These are phyloP conservation scores for Plasmopara muralis DNA, from an alignment of 352 stramenopile genomes.

Conservation along the genomic window DNA sequence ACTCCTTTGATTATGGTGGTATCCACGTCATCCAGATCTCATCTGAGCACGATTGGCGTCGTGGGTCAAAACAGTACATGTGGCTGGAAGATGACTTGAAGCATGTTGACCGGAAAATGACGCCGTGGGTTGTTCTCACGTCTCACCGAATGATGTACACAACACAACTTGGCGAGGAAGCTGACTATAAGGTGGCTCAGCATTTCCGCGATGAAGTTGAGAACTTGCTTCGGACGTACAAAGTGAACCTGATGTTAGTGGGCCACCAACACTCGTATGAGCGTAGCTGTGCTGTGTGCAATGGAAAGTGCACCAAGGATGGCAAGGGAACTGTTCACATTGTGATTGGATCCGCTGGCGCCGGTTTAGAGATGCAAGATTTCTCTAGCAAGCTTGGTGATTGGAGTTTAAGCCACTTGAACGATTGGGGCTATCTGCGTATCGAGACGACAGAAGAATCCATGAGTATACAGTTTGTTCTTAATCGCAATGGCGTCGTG, in stretches of 20 bases:
- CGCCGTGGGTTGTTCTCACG: conserved; percentile 90
- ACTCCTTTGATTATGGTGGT: conserved; percentile 87
- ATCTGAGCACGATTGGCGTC: conserved; percentile 86
- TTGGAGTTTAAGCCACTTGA: conserved; percentile 75
- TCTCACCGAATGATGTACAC: conserved; percentile 90
- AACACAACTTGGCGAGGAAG: conserved; percentile 59
- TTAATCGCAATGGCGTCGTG: conserved; percentile 73
- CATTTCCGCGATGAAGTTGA: conserved; percentile 88
- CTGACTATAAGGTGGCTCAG: conserved; percentile 59
- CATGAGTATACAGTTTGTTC: conserved; percentile 70
- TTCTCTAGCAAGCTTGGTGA: conserved; percentile 65
- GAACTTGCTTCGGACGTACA: conserved; percentile 77
- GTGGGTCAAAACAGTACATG: conserved; percentile 80
- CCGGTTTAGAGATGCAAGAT: conserved; percentile 50
- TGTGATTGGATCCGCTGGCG: conserved; percentile 79
- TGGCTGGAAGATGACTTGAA: conserved; percentile 86
- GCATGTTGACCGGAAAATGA: conserved; percentile 72
- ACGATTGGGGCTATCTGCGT: conserved; percentile 73
- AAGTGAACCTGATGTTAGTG: conserved; percentile 88
- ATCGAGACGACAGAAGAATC: conserved; percentile 50
- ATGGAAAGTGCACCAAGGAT: conserved; percentile 64
- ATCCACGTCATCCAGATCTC: conserved; percentile 90
- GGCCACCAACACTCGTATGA: conserved; percentile 92
- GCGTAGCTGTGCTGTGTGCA: conserved; percentile 75
- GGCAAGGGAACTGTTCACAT: conserved; percentile 80